Conservation (phyloP, 768 basidiomycete species). For the Podaxis mareebaensis region DNA sequence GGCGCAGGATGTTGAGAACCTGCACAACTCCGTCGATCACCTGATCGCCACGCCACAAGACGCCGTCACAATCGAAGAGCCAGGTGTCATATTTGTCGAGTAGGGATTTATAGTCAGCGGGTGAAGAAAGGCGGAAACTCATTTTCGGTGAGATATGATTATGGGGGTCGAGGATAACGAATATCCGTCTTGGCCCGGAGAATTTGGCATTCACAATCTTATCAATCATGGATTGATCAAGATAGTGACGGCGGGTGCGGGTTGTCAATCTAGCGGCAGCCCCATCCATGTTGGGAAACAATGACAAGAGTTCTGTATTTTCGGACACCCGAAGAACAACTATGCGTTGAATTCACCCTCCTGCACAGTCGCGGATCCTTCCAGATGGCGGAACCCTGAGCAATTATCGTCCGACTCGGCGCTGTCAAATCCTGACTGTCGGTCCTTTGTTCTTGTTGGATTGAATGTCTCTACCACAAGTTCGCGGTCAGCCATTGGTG, state of each 20-base stretch:
- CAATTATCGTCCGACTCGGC: slow-evolving; percentile 4
- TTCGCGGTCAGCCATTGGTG: neutral
- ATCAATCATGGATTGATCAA: neutral
- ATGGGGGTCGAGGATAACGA: neutral
- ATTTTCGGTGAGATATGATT: slow-evolving; percentile 21
- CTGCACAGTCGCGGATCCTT: too few species aligned
- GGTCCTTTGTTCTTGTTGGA: neutral
- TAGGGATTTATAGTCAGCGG: slow-evolving; percentile 47
- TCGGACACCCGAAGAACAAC: neutral
- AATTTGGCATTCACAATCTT: neutral
- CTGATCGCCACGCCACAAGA: slow-evolving; percentile 85
- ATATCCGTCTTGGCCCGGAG: neutral
- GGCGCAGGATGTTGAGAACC: slow-evolving; percentile 71
- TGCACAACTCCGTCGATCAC: slow-evolving; percentile 78
- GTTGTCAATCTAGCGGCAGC: too few species aligned
- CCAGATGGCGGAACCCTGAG: neutral
- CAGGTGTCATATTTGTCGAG: slow-evolving; percentile 84
- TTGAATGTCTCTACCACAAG: neutral
- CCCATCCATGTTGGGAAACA: neutral
- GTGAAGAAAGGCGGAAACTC: slow-evolving; percentile 39
- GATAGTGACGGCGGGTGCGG: neutral
- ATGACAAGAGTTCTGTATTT: neutral
- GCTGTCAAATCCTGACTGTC: neutral
- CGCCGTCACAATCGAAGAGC: slow-evolving; percentile 96
- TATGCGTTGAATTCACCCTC: too few species aligned